Evolutionary conservation across 2,329 filamentous ascomycete genomes (phyloP).

Genomic region (Gaeumannomyces tritici): DNA sequence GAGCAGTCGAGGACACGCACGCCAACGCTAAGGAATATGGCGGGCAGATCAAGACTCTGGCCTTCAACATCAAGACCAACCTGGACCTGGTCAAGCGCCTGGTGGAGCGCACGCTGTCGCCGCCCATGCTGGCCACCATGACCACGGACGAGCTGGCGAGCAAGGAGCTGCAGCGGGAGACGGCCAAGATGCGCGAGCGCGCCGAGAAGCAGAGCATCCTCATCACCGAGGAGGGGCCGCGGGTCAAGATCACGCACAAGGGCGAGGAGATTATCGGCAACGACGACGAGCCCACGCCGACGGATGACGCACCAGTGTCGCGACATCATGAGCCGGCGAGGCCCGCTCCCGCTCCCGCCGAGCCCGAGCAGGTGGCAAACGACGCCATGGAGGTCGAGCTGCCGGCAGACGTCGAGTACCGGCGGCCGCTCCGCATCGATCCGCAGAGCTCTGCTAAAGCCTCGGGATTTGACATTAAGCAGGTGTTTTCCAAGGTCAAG

Average conservation of each 20-base stretch:
- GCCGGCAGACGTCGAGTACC: conserved; percentile 13
- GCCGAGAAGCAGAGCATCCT: conserved; percentile 79
- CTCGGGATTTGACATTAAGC: conserved; percentile 68
- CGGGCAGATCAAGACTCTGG: conserved; percentile 63
- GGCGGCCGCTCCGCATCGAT: conserved; percentile 26
- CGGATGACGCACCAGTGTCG: background rate
- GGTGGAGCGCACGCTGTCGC: conserved; percentile 60
- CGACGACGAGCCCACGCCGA: conserved; percentile 50
- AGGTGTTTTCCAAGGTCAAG: conserved; percentile 74
- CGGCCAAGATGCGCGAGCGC: conserved; percentile 65
- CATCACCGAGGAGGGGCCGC: conserved; percentile 65
- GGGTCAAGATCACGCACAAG: conserved; percentile 85
- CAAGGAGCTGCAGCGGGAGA: conserved; percentile 73
- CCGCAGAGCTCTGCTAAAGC: conserved; percentile 44
- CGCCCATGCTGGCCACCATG: conserved; percentile 79
- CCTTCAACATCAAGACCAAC: conserved; percentile 87
- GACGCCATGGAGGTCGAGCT: conserved; percentile 11
- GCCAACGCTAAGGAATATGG: conserved; percentile 41
- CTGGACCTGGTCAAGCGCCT: conserved; percentile 65
- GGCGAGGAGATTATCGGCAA: conserved; percentile 71
- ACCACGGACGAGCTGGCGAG: conserved; percentile 83
- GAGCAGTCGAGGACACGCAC: conserved; percentile 51
- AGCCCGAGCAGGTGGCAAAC: background rate
- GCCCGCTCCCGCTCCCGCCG: background rate
- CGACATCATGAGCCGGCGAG: background rate